Evolutionary conservation across 2,329 filamentous ascomycete genomes (phyloP), one percentile per base, ranked within the genome.

Genomic region (Fusarium tuaranense): DNA sequence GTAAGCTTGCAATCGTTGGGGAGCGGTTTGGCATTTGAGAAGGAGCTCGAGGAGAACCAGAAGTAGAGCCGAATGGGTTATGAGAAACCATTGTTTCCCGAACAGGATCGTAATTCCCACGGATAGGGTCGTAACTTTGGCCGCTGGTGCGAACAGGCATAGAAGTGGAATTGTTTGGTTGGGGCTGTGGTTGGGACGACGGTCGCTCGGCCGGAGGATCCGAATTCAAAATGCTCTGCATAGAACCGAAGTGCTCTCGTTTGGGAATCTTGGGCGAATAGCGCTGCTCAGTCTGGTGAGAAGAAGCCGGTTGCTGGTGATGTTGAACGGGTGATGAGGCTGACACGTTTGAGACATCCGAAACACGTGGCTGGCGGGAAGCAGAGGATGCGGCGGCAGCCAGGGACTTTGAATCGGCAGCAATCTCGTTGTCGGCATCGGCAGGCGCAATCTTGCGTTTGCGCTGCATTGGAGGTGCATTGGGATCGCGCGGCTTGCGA

Each of bases 81-180:
- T 88, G 84, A 74, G 87, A 78, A 55, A 89, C 78, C 80, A 92
- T 90, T 4, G 90, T 93, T 78, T 90, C 90, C 48, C 90, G 86
- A 59, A 92, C 87, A 2, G 90, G 90, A 75, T 92, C 90, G 75
- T 91, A 92, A 73, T 89, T 91, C n/a, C 93, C 94, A 57, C 95
- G 91, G 73, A 98, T 95, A 1, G 95, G 95, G 82, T 98, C 95
- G 84, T 97, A 98, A 78, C 93, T 94, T 79, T 95, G 94, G 51
- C 95, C 93, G 78, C 93, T 93, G 16, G 92, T 92, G 60, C 92
- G 87, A 59, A 87, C 84, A 10, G 87, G 86, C 20, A 84, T 80
- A 51, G 85, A 70, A 71, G 82, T 72, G 85, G 67, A 87, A 83
- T 63, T 86, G 85, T 70, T 86, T 86, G 60, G 46, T 32, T 72